Evolutionary conservation across 306 rosid genomes (phyloP).

Genomic region (Acmispon strigosus): DNA sequence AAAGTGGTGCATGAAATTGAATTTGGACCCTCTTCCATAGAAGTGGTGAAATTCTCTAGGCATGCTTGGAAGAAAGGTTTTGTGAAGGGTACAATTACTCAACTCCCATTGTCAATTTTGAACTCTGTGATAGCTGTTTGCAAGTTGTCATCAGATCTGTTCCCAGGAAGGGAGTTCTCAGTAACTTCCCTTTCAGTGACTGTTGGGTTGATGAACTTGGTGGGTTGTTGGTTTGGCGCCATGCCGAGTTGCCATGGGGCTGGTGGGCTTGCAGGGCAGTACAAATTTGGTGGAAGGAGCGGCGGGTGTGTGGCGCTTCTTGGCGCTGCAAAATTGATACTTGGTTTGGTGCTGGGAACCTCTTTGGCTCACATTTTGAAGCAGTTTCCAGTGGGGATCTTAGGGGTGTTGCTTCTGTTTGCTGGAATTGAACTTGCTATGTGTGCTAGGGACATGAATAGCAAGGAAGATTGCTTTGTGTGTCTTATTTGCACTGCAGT

Average conservation of each 20-base stretch:
- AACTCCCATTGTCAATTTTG: neutral
- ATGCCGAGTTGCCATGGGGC: conserved; percentile 64
- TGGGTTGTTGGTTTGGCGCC: conserved; percentile 64
- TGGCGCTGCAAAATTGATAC: conserved; percentile 32
- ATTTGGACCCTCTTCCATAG: neutral
- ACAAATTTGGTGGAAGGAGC: conserved; percentile 42
- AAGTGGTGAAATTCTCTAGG: neutral
- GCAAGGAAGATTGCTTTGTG: conserved; percentile 2
- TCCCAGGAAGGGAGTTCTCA: conserved; percentile 45
- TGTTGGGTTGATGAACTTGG: conserved; percentile 56
- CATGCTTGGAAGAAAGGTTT: conserved; percentile 7
- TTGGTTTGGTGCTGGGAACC: conserved; percentile 27
- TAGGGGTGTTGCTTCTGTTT: conserved; percentile 51
- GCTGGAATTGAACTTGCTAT: conserved; percentile 30
- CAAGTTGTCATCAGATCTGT: conserved; percentile 46
- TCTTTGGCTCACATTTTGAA: conserved; percentile 35
- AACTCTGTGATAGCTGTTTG: neutral
- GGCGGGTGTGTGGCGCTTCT: conserved; percentile 59
- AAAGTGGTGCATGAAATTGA: neutral
- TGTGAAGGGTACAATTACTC: neutral
- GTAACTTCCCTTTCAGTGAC: conserved; percentile 47
- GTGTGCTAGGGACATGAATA: conserved; percentile 21
- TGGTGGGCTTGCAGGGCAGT: conserved; percentile 53
- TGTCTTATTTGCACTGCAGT: neutral
- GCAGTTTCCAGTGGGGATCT: conserved; percentile 40